Conservation (phyloP, 345 rosid genomes). For the Citrus mangshanensis region DNA sequence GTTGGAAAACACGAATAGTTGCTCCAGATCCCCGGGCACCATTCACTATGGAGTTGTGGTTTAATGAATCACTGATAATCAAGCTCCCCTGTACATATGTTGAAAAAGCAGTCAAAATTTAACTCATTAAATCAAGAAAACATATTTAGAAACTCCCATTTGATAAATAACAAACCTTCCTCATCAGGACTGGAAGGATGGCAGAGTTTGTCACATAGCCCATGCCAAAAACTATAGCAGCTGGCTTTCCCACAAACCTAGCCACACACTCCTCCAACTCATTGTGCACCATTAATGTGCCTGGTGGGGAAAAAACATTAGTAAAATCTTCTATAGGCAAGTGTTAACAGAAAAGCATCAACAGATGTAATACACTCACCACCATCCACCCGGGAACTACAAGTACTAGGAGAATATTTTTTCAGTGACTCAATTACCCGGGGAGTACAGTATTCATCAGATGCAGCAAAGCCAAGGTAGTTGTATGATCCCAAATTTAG, state of each 20-base stretch:
- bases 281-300: constrained; percentile 69
- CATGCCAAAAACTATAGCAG: constrained; percentile 88
- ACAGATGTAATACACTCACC: constrained; percentile 37
- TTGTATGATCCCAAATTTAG: constrained; percentile 96
- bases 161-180: constrained; percentile 52
- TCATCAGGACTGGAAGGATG: constrained; percentile 80
- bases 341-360: background rate
- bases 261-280: constrained; percentile 87
- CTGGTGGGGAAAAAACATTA: constrained; percentile 32
- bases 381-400: constrained; percentile 88
- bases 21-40: constrained; percentile 99
- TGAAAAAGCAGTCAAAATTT: constrained; percentile 1
- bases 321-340: constrained; percentile 14
- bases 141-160: background rate
- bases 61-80: constrained; percentile 90
- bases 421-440: constrained; percentile 76
- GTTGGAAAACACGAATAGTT: constrained; percentile 88
- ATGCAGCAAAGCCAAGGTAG: constrained; percentile 93
- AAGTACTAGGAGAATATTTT: constrained; percentile 78
- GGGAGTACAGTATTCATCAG: constrained; percentile 95
- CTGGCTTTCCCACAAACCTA: constrained; percentile 83
- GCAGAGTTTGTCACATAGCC: constrained; percentile 87
- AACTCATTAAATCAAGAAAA: background rate
- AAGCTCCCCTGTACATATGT: constrained; percentile 66
- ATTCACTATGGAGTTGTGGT: constrained; percentile 91